Base-by-base conservation (phyloP, 139 green algal species). In the Micractinium sp. region DNA sequence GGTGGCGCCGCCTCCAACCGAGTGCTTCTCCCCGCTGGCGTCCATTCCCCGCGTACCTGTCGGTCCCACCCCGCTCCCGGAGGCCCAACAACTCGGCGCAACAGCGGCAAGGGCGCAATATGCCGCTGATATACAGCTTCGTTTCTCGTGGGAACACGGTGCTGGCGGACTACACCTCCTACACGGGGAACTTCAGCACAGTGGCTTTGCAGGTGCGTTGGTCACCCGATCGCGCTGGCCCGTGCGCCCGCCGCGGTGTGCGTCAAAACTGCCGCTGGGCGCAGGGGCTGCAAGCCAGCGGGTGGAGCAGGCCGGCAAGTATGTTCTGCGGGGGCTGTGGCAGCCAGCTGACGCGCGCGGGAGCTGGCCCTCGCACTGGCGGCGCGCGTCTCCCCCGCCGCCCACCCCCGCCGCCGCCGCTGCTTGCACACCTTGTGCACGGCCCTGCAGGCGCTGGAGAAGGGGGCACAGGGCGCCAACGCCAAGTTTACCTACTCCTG, bases 161-260 rank as follows among this genome's bases (percentile, higher is more conserved):
- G 25, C 92, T 99, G 14, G 96, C 96, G 0, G 97, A 99, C 67
- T 98, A 99, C 93, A 98, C 97, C 9, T 93, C 93, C 0, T 98
- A 96, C 92, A 94, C 90, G 0, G 97, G 97, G 53, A 99, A 99
- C 88, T 99, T 99, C 91, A 95, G 92, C 78, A 96, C 95, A 1
- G 94, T 99, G 39, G 97, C 97, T 0, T 93, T 98, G 19, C 95
- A 99, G 89, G 91, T 56, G 25, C 56, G 76, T 33, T 20, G 53
- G 16, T n/a, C 38, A 29, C 38, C 14, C 82, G 53, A 77, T 63
- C 80, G 82, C 27, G 29, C 38, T 31, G 35, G 35, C 22, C 76
- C 36, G 36, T 7, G n/a, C n/a, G 74, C 74, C 33, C n/a, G 78
- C 76, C 76, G 76, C 41, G 41, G 56, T 27, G 33, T 41, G 41